Conservation (phyloP, 345 rosid species). For the Pistacia atlantica region DNA sequence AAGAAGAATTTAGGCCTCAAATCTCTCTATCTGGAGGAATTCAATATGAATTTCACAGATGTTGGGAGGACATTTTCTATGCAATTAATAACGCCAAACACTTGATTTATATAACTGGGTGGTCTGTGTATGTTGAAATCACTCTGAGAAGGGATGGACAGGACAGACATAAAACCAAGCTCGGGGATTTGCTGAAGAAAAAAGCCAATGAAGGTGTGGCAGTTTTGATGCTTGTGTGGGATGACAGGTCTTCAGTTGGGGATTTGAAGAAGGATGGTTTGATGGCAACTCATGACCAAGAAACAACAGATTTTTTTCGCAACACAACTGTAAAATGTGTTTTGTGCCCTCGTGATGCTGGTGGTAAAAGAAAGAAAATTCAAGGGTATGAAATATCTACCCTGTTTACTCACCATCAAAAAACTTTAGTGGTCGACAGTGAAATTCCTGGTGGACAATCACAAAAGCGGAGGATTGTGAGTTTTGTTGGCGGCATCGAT, state of each 20-base stretch:
- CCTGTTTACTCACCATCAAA: conserved; percentile 87
- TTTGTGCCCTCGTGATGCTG: conserved; percentile 67
- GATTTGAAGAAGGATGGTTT: conserved; percentile 53
- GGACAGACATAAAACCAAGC: conserved; percentile 32
- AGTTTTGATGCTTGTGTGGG: conserved; percentile 83
- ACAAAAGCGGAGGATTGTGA: conserved; percentile 53
- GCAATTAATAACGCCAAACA: conserved; percentile 58
- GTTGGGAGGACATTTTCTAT: conserved; percentile 86
- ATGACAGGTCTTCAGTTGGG: conserved; percentile 63
- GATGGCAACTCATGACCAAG: conserved; percentile 80
- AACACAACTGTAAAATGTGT: conserved; percentile 61
- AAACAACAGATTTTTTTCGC: conserved; percentile 54
- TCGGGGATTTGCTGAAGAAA: conserved; percentile 59
- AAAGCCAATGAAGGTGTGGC: conserved; percentile 66
- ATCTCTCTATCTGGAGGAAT: conserved; percentile 22
- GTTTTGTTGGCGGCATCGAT: conserved; percentile 93
- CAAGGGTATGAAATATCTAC: conserved; percentile 49
- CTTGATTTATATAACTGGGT: conserved; percentile 75
- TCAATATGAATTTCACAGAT: conserved; percentile 42
- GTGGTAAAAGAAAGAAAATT: conserved; percentile 37
- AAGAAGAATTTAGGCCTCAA: conserved; percentile 24
- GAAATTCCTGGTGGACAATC: conserved; percentile 25
- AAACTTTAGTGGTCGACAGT: conserved; percentile 62
- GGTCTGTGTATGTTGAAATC: conserved; percentile 67
- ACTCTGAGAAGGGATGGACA: conserved; percentile 55